phyloP scores from a whole-genome alignment of 805 yeast genomes.

The Zygotorulaspora danielsina region DNA sequence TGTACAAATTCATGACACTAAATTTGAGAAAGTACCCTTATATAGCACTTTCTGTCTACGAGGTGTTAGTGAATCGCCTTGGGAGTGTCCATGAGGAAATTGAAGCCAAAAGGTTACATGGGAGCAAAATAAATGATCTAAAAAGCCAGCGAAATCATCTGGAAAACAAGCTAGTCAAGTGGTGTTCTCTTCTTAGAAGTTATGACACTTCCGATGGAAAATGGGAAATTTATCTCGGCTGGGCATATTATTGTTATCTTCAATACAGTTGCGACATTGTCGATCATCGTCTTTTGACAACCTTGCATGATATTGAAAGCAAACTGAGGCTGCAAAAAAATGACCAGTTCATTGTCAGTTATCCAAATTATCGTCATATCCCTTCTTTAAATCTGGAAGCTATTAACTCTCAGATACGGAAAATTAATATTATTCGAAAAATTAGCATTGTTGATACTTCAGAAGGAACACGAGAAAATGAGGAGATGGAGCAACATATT shows the following conservation, averaged over 20 bases:
- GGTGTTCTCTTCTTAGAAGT: slow-evolving; percentile 43
- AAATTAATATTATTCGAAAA: slow-evolving; percentile 55
- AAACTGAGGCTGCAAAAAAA: slow-evolving; percentile 14
- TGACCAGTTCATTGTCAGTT: slow-evolving; percentile 34
- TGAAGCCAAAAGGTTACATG: slow-evolving; percentile 30
- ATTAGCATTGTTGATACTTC: slow-evolving; percentile 39
- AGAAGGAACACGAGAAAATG: slow-evolving; percentile 42
- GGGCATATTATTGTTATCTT: slow-evolving; percentile 46
- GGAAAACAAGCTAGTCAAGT: slow-evolving; percentile 43
- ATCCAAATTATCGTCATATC: slow-evolving; percentile 57
- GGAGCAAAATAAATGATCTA: slow-evolving; percentile 32
- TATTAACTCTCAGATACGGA: slow-evolving; percentile 60
- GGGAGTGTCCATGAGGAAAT: slow-evolving; percentile 34
- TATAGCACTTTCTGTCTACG: slow-evolving; percentile 40
- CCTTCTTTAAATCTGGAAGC: slow-evolving; percentile 49
- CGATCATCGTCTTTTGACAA: slow-evolving; percentile 29
- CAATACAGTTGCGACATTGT: slow-evolving; percentile 41
- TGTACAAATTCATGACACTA: slow-evolving; percentile 20
- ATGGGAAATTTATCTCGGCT: slow-evolving; percentile 38
- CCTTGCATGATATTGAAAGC: slow-evolving; percentile 25
- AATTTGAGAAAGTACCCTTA: slow-evolving; percentile 13
- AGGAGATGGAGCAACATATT: slow-evolving; percentile 31
- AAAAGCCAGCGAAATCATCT: slow-evolving; percentile 43
- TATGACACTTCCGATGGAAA: slow-evolving; percentile 11
- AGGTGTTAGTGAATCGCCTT: slow-evolving; percentile 44